Conservation (phyloP, 2,329 filamentous ascomycete species). For the Orbilia brochopaga region DNA sequence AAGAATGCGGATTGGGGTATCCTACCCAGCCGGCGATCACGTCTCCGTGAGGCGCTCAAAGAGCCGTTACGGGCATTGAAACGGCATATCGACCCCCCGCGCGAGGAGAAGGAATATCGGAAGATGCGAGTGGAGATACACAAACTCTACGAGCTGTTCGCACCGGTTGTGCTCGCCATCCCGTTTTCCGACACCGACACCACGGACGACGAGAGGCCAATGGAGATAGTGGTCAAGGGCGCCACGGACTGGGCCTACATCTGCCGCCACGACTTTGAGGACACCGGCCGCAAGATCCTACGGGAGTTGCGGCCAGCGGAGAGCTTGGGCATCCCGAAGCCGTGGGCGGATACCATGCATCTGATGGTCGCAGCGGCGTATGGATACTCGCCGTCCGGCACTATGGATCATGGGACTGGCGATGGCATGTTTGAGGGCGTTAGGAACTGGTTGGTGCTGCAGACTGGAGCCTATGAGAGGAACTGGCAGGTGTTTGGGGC, state of each 20-base stretch:
- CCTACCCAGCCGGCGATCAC: too few species aligned
- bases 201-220: not conserved
- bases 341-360: constrained; percentile 10
- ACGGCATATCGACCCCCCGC: too few species aligned
- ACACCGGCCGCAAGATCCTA: constrained; percentile 1
- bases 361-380: constrained; percentile 11
- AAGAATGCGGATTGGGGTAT: not conserved
- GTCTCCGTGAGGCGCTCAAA: too few species aligned
- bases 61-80: too few species aligned
- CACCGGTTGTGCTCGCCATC: constrained; percentile 2
- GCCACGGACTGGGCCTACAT: constrained; percentile 26
- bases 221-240: not conserved
- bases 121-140: constrained; percentile 4
- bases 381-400: constrained; percentile 2
- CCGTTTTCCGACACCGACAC: constrained; percentile 17
- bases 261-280: constrained; percentile 3
- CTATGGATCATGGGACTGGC: too few species aligned
- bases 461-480: too few species aligned
- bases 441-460: too few species aligned
- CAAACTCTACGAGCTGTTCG: constrained; percentile 16
- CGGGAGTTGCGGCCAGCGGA: not conserved
- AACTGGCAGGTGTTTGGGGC: too few species aligned
- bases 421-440: too few species aligned
- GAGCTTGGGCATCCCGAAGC: constrained; percentile 1
- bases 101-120: constrained; percentile 13